These are phyloP conservation scores for Aspergillus nanangensis DNA, from an alignment of 495 filamentous ascomycete species.

Conservation along the genomic window DNA sequence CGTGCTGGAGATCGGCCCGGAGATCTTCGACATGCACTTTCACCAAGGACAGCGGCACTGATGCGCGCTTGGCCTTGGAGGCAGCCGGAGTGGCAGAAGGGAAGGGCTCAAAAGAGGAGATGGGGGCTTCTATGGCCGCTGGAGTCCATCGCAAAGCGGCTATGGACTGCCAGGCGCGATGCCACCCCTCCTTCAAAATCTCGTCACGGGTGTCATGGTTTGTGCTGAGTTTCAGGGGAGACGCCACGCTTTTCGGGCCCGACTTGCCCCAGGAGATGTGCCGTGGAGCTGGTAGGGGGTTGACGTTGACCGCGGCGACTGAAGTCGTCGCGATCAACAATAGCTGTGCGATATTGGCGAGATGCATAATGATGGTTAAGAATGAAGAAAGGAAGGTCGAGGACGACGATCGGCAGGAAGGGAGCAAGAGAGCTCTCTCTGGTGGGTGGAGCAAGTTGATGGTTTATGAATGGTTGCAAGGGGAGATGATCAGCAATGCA, in stretches of 20 bases:
- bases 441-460: neutral
- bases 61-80: constrained; percentile 23
- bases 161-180: constrained; percentile 45
- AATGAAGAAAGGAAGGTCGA: neutral
- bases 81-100: constrained; percentile 31
- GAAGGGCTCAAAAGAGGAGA: constrained; percentile 41
- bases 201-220: constrained; percentile 18
- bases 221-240: constrained; percentile 18
- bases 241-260: constrained; percentile 38
- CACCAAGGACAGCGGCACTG: constrained; percentile 17
- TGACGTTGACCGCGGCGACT: constrained; percentile 43
- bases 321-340: constrained; percentile 21
- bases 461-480: neutral
- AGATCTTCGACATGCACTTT: constrained; percentile 38
- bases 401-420: neutral
- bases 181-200: constrained; percentile 39
- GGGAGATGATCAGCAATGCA: neutral
- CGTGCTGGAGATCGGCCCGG: constrained; percentile 44
- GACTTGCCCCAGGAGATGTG: constrained; percentile 50
- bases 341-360: constrained; percentile 22
- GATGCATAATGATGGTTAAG: constrained; percentile 22
- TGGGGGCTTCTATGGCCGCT: constrained; percentile 45
- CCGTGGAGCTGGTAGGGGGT: constrained; percentile 51
- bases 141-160: constrained; percentile 47
- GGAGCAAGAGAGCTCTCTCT: no score